Base-by-base conservation (phyloP, 2,329 filamentous ascomycete species). In the Clarireedia monteithiana region DNA sequence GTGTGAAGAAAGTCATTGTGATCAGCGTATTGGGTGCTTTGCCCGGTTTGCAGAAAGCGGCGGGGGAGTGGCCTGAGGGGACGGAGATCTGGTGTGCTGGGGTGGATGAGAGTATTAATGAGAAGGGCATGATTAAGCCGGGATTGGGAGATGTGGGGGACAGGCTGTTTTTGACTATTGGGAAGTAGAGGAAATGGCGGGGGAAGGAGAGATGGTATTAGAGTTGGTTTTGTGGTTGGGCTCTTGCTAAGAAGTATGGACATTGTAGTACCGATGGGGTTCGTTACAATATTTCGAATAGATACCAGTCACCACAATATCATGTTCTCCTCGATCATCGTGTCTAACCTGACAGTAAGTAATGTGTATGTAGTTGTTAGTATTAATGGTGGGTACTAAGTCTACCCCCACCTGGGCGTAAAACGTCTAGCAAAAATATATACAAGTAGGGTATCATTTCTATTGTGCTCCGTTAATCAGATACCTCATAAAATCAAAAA, bases 101-200 rank as follows among this genome's bases (percentile, higher is more conserved):
- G 0, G 77, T 95, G 20, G 92, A 97, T 71, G 74, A 74, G 60
- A 79, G 81, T 68, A 76, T 94, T 53, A 89, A 91, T 62, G 76
- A 80, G n/a, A 79, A 77, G 62, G 91, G 92, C 7, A 96, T 96
- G 91, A 85, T 96, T 61, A 88, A 86, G 75, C 91, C 91, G 0
- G 92, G 92, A 0, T 67, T 96, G 61, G 92, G 91, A 1, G 92
- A 96, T 73, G 85, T 96, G 56, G 92, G 92, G 1, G 92, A 97
- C 73, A 77, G 92, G 50, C 71, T 97, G 72, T 96, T 92, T 72
- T 75, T 95, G 73, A 95, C 91, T 0, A 80, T 92, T 70, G 91
- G 91, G 23, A 96, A 95, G 71, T 95, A 60, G 50, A 15, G n/a
- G 20, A 12, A 24, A 24, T 14, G 23, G 44, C 26, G 14, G 23